Percentiles rank a stretch among this genome's conserved stretches.
These are phyloP conservation scores for Neurospora cerealis DNA, from an alignment of 495 filamentous ascomycete species.

Conservation along the genomic window DNA sequence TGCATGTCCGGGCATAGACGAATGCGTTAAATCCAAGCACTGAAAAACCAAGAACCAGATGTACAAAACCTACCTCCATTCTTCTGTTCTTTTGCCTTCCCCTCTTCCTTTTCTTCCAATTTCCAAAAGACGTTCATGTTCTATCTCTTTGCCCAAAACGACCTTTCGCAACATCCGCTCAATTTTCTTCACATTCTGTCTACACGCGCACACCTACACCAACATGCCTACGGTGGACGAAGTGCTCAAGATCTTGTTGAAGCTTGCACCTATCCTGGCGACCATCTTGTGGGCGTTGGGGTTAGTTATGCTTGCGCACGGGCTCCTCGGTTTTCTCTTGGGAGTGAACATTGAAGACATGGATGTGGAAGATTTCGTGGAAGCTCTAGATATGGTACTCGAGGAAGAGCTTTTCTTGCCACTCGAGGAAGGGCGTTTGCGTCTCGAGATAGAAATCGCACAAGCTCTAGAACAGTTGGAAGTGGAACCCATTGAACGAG, in stretches of 20 bases:
- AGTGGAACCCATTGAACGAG: not conserved
- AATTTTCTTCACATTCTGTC: not conserved
- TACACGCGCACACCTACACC: not conserved
- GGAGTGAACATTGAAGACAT: not conserved
- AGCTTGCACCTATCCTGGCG: not conserved
- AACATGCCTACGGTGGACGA: not conserved
- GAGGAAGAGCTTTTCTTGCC: not conserved
- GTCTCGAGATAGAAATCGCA: not conserved
- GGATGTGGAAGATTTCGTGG: not conserved
- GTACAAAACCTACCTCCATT: not conserved
- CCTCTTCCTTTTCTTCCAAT: not conserved
- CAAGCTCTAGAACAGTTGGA: not conserved
- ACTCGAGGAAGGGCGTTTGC: not conserved
- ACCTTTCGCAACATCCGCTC: not conserved
- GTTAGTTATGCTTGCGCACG: not conserved
- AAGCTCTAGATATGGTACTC: not conserved
- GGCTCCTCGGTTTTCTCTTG: not conserved
- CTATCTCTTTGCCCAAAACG: not conserved
- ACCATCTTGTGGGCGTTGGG: not conserved
- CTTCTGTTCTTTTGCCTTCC: not conserved
- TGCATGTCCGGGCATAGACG: not conserved
- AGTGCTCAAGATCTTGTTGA: not conserved
- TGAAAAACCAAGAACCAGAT: not conserved
- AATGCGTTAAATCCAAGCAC: not conserved
- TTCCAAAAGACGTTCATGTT: not conserved